phyloP scores from a whole-genome alignment of 2,329 filamentous ascomycete genomes.

The Onygenales sp. region DNA sequence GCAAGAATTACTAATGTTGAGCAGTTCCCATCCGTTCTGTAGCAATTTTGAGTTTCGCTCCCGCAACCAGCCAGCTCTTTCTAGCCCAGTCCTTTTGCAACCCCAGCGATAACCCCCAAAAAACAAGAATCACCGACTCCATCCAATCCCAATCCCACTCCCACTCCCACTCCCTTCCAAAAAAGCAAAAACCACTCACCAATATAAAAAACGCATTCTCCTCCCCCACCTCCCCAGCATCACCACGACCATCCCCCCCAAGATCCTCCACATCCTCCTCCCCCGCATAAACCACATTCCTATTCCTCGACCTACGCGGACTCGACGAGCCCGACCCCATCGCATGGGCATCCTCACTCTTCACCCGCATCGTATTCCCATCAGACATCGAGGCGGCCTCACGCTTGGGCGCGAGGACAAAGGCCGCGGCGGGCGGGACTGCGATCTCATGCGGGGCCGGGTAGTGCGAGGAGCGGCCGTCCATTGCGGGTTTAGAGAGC shows the following conservation, averaged over 20 bases:
- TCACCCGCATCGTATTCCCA: neutral
- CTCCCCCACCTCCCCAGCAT: conserved; percentile 13
- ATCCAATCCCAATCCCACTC: neutral
- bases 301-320: conserved; percentile 9
- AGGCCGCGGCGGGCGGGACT: neutral
- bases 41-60: no score
- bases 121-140: no score
- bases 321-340: neutral
- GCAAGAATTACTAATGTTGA: no score
- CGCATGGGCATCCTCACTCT: neutral
- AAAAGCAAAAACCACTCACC: conserved; percentile 18
- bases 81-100: no score
- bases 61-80: no score
- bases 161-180: neutral
- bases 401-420: neutral
- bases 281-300: conserved; percentile 16
- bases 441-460: no score
- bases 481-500: no score
- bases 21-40: no score
- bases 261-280: conserved; percentile 15
- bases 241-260: conserved; percentile 18
- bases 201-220: conserved; percentile 38
- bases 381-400: no score
- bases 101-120: no score
- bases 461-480: no score